These are phyloP conservation scores for Chionographis japonica DNA, from an alignment of 106 monocot species.

Conservation along the genomic window DNA sequence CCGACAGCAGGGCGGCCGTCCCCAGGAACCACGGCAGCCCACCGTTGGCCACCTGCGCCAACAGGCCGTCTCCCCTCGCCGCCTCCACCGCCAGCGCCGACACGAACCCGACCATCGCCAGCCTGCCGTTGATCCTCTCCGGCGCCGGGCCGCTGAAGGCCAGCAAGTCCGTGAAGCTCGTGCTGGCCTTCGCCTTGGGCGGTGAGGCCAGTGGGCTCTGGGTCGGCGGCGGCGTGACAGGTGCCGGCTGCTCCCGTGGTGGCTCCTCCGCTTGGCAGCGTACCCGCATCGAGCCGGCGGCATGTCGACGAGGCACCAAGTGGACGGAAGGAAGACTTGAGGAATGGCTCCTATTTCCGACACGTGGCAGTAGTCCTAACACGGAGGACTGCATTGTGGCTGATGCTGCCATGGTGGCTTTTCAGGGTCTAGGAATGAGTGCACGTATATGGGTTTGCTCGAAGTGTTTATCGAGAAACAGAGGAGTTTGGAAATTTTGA, in stretches of 20 bases:
- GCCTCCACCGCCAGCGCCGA: constrained; percentile 56
- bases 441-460: too few species aligned
- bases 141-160: constrained; percentile 77
- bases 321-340: background rate
- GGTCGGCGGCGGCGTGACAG: background rate
- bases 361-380: background rate
- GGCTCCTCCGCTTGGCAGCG: constrained; percentile 22
- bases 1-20: constrained; percentile 34
- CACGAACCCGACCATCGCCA: constrained; percentile 78
- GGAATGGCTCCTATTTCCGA: background rate
- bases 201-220: background rate
- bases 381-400: constrained; percentile 16
- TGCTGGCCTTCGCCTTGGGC: constrained; percentile 28
- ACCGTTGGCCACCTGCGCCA: constrained; percentile 43
- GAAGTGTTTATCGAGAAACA: too few species aligned
- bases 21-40: constrained; percentile 44
- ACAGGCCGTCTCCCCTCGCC: constrained; percentile 36
- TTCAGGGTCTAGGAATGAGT: background rate
- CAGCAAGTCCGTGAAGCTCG: constrained; percentile 41
- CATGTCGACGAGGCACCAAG: background rate
- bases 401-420: constrained; percentile 16
- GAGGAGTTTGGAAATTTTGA: too few species aligned
- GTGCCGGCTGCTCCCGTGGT: background rate
- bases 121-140: constrained; percentile 73
- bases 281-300: background rate